Conservation (phyloP, 768 basidiomycete species). For the Jaapia argillacea region DNA sequence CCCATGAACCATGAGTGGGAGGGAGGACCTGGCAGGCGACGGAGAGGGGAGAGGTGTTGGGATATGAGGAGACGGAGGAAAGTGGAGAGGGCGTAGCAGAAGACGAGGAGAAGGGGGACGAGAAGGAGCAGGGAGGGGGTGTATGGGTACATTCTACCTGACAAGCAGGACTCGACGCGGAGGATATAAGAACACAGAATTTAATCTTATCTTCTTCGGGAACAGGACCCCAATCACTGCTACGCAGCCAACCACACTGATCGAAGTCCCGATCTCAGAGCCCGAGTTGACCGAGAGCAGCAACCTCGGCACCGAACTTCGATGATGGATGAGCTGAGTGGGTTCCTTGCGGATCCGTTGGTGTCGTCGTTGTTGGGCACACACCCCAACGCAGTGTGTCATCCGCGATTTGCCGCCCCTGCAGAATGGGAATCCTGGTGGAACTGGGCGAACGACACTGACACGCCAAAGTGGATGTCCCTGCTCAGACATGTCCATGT, state of each 20-base stretch:
- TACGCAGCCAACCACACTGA: no score
- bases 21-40: constrained; percentile 34
- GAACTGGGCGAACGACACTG: constrained; percentile 11
- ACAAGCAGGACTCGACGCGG: no score
- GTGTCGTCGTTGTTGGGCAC: neutral
- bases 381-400: neutral
- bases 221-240: no score
- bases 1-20: constrained; percentile 39
- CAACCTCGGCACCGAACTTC: no score
- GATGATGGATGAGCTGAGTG: neutral
- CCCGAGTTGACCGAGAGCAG: no score
- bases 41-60: constrained; percentile 38
- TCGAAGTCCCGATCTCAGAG: no score
- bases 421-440: constrained; percentile 16
- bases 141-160: no score
- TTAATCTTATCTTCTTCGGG: no score
- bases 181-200: no score
- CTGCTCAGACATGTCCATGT: constrained; percentile 3
- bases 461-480: constrained; percentile 9
- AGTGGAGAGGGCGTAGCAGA: constrained; percentile 22
- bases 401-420: neutral
- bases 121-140: no score
- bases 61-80: constrained; percentile 32
- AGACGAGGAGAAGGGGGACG: constrained; percentile 10
- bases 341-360: neutral